Evolutionary conservation across 495 filamentous ascomycete genomes (phyloP).

Genomic region (Daldinia childiae): DNA sequence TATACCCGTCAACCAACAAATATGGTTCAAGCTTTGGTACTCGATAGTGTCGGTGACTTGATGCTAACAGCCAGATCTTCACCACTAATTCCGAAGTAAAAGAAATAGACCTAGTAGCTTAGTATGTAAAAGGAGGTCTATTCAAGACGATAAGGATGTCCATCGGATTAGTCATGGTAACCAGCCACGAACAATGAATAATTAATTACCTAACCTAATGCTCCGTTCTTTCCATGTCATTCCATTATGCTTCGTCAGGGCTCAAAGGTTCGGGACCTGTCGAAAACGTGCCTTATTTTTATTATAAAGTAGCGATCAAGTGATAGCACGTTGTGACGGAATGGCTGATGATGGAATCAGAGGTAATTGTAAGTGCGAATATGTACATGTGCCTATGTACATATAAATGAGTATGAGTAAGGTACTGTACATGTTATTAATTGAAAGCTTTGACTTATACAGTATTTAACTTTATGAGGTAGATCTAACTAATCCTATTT

Average conservation of each 20-base stretch:
- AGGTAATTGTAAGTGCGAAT: background rate
- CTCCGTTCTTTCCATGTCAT: conserved; percentile 16
- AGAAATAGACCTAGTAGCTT: too few relatives aligned
- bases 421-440: too few relatives aligned
- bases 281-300: background rate
- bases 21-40: too few relatives aligned
- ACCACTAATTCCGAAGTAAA: background rate
- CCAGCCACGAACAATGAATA: background rate
- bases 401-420: too few relatives aligned
- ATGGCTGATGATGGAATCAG: too few relatives aligned
- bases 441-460: conserved; percentile 2
- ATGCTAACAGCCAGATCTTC: background rate
- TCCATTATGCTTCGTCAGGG: conserved; percentile 15
- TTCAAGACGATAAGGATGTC: too few relatives aligned
- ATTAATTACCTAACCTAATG: background rate
- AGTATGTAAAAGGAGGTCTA: background rate
- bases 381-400: too few relatives aligned
- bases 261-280: background rate
- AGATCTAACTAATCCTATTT: conserved; percentile 26
- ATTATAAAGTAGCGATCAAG: background rate
- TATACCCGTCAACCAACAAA: too few relatives aligned
- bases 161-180: background rate
- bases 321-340: background rate
- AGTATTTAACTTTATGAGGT: background rate
- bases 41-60: background rate